Base-by-base conservation (phyloP, 108 stramenopile species). In the Aurantiochytrium sp. region DNA sequence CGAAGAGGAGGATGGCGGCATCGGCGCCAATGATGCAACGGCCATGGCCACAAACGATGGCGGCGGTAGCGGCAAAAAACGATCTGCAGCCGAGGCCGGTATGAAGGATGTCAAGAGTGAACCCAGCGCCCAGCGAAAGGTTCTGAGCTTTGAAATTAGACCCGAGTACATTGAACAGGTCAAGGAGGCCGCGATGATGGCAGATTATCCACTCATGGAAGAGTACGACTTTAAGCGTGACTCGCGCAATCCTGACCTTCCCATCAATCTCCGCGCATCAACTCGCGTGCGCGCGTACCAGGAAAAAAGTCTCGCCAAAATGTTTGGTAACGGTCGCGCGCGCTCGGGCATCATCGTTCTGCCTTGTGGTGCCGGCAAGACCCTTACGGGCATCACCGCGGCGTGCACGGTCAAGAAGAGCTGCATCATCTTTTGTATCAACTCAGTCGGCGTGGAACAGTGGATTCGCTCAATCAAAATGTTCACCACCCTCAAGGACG, bases 271-370 rank as follows among this genome's bases (percentile, higher is more conserved):
- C 45, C 97, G 97, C 73, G 96, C 97, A 8, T 95, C 97, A 89
- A 98, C 98, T 8, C 92, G 95, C 35, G 97, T 99, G 92, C 95
- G 99, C 42, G 92, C 96, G 19, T 99, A 99, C 93, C 99, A 99
- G 90, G 97, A 99, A 90, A 95, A 97, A 60, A 71, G 73, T 25
- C 73, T 95, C 18, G 89, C 91, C 45, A 94, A 93, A 90, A 98
- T 99, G 99, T 99, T 99, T 95, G 99, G 99, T 44, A 99, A 99
- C 89, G 99, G 99, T 4, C 96, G 98, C 4, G 98, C 99, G 10
- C 93, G 99, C 58, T 97, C 97, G 8, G 99, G 99, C 8, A 99
- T 99, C 88, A 98, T 99, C 89, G 99, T 99, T 8, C 93, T 99
- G 25, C 99, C 99, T 2, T 99, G 99, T 91, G 98, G 98, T 42